Evolutionary conservation across 2,329 filamentous ascomycete species (phyloP).

Genomic region (Torrubiella hemipterigena): DNA sequence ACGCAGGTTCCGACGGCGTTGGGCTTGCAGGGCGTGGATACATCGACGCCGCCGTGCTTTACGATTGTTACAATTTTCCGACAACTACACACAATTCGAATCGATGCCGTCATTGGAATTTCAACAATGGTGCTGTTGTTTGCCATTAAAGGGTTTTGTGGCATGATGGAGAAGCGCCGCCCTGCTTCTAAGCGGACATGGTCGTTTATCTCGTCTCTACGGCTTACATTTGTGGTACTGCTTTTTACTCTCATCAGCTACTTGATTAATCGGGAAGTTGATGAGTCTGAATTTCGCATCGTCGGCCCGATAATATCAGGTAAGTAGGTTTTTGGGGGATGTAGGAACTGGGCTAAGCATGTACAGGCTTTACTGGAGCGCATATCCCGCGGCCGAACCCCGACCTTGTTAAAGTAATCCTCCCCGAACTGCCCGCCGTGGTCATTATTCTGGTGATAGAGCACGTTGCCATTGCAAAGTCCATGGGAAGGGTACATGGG

Average conservation of each 20-base stretch:
- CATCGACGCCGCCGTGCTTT: slow-evolving; percentile 29
- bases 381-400: slow-evolving; percentile 44
- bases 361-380: slow-evolving; percentile 49
- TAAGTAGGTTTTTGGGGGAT: too few species aligned
- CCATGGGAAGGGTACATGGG: slow-evolving; percentile 68
- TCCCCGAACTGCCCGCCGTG: slow-evolving; percentile 54
- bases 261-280: slow-evolving; percentile 47
- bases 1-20: slow-evolving; percentile 32
- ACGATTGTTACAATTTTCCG: slow-evolving; percentile 31
- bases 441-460: slow-evolving; percentile 71
- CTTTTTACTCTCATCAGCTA: slow-evolving; percentile 66
- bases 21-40: slow-evolving; percentile 31
- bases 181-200: slow-evolving; percentile 51
- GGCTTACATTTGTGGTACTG: slow-evolving; percentile 64
- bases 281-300: slow-evolving; percentile 44
- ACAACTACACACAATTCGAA: slow-evolving; percentile 26
- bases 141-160: slow-evolving; percentile 48
- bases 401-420: slow-evolving; percentile 43
- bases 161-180: slow-evolving; percentile 44
- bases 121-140: slow-evolving; percentile 57
- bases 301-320: slow-evolving; percentile 55
- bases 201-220: slow-evolving; percentile 64
- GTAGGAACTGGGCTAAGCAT: slow-evolving; percentile 7
- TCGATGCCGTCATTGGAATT: slow-evolving; percentile 64
- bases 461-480: slow-evolving; percentile 76